phyloP scores from a whole-genome alignment of 768 basidiomycete species.

The Terana coerulea region DNA sequence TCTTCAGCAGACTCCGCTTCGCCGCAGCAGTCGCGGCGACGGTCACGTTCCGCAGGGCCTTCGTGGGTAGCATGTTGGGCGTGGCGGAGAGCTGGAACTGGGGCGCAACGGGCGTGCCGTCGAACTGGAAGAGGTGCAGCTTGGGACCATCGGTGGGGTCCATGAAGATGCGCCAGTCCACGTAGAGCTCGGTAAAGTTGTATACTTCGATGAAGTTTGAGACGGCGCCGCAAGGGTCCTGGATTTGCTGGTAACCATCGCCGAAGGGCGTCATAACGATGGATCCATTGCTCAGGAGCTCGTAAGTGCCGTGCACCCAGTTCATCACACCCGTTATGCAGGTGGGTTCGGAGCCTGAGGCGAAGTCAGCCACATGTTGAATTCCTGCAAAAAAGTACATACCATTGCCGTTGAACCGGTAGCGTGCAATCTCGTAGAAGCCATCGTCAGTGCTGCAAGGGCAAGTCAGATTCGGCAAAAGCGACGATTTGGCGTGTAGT shows the following conservation, averaged over 20 bases:
- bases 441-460: conserved; percentile 60
- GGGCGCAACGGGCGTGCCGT: conserved; percentile 75
- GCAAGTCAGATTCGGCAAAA: background rate
- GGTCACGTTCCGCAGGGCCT: conserved; percentile 53
- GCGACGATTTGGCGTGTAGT: background rate
- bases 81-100: conserved; percentile 60
- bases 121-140: conserved; percentile 74
- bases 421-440: conserved; percentile 87
- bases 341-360: conserved; percentile 69
- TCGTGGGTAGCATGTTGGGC: conserved; percentile 86
- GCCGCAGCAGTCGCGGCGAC: conserved; percentile 17
- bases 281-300: conserved; percentile 71
- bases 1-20: conserved; percentile 11
- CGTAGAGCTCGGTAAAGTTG: conserved; percentile 68
- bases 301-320: conserved; percentile 87
- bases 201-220: conserved; percentile 87
- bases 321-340: conserved; percentile 88
- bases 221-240: conserved; percentile 86
- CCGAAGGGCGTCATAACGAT: conserved; percentile 68
- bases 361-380: conserved; percentile 1
- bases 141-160: conserved; percentile 61
- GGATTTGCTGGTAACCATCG: conserved; percentile 93
- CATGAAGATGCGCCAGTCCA: conserved; percentile 65
- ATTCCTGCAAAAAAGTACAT: conserved; percentile 17
- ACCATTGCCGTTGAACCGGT: conserved; percentile 89